Evolutionary conservation across 768 basidiomycete species (phyloP).

Genomic region (Steccherinum ochraceum): DNA sequence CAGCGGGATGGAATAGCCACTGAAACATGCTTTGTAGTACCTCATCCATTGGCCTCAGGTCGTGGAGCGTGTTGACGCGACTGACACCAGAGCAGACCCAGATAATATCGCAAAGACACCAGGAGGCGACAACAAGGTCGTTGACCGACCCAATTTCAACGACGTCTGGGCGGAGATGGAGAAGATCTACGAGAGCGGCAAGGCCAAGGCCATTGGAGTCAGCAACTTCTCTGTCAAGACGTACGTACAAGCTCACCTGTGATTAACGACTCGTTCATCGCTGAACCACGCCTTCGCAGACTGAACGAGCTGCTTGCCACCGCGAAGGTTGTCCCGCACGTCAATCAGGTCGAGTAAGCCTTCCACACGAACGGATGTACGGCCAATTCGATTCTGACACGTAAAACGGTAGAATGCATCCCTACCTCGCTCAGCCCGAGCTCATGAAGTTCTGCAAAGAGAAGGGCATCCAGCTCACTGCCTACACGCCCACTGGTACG

Average conservation of each 20-base stretch:
- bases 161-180: conserved; percentile 48
- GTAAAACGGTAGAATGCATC: conserved; percentile 43
- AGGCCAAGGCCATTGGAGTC: conserved; percentile 47
- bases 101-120: conserved; percentile 20
- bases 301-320: conserved; percentile 22
- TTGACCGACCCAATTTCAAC: conserved; percentile 31
- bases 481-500: conserved; percentile 43
- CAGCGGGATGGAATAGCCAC: background rate
- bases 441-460: conserved; percentile 40
- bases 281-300: conserved; percentile 24
- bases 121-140: conserved; percentile 29
- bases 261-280: background rate
- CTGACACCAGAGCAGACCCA: background rate
- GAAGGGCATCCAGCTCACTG: conserved; percentile 44
- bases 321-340: conserved; percentile 27
- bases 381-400: background rate
- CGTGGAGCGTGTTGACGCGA: background rate
- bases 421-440: conserved; percentile 43
- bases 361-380: background rate
- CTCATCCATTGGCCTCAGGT: conserved; percentile 41
- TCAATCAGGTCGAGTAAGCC: conserved; percentile 29
- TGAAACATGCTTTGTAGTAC: conserved; percentile 28
- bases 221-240: conserved; percentile 57
- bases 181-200: conserved; percentile 38
- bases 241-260: background rate